A percentile compares a stretch with the other conserved stretches of the same genome.
Evolutionary conservation across 257 asterid species (phyloP).

Genomic region (Solanum piurae): DNA sequence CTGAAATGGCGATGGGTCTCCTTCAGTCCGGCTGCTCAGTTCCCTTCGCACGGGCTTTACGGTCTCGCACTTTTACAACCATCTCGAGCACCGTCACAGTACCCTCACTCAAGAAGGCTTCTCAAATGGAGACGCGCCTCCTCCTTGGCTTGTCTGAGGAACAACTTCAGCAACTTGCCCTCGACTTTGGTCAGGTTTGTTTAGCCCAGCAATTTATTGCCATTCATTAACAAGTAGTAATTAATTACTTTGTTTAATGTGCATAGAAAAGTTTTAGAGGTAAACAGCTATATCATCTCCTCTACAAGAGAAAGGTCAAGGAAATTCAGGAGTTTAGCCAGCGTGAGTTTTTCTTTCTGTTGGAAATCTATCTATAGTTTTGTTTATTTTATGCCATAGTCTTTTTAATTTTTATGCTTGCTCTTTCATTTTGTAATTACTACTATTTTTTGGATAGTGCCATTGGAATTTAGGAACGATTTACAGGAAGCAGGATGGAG

Average conservation of each 20-base stretch:
- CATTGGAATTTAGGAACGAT: slow-evolving; percentile 72
- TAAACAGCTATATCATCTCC: slow-evolving; percentile 72
- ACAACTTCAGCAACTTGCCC: slow-evolving; percentile 67
- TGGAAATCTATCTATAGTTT: neutral
- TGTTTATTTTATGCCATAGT: neutral
- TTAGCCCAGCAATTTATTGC: neutral
- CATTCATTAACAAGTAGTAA: neutral
- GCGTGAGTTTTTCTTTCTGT: slow-evolving; percentile 34
- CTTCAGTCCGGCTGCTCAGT: slow-evolving; percentile 28
- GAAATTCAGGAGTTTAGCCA: slow-evolving; percentile 62
- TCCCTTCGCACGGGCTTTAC: slow-evolving; percentile 36
- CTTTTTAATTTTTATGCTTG: neutral
- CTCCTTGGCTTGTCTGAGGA: slow-evolving; percentile 80
- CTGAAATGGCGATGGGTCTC: slow-evolving; percentile 28
- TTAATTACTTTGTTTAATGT: neutral
- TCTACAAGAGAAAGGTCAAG: slow-evolving; percentile 76
- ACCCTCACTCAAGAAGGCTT: slow-evolving; percentile 26
- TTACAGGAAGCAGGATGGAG: slow-evolving; percentile 80
- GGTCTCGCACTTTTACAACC: slow-evolving; percentile 30
- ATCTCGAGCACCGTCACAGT: slow-evolving; percentile 25
- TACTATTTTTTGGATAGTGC: slow-evolving; percentile 35
- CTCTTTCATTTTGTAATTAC: neutral
- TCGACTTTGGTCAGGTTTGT: slow-evolving; percentile 59
- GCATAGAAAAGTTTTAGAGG: slow-evolving; percentile 76
- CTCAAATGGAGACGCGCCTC: slow-evolving; percentile 32